These are phyloP conservation scores for Pezicula rhizophila DNA, from an alignment of 2,329 filamentous ascomycete genomes.

Conservation along the genomic window DNA sequence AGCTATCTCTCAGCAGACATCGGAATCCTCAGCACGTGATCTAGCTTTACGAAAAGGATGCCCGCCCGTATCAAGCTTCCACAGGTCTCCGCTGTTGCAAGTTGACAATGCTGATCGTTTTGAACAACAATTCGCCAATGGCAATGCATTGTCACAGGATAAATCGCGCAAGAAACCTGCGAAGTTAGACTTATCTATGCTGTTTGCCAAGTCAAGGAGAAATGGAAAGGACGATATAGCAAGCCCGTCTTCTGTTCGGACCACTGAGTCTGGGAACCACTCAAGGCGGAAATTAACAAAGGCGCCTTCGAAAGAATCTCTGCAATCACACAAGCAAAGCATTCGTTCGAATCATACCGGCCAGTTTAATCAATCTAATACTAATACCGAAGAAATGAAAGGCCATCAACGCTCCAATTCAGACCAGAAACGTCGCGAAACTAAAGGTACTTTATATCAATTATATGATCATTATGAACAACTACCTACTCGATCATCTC, in stretches of 20 bases:
- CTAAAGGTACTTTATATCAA: slow-evolving; percentile 10
- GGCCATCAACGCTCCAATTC: slow-evolving; percentile 1
- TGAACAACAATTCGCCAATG: slow-evolving; percentile 16
- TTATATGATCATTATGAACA: slow-evolving; percentile 24
- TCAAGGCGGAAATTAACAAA: slow-evolving; percentile 17
- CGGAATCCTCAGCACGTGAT: slow-evolving; percentile 34
- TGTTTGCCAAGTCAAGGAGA: slow-evolving; percentile 22
- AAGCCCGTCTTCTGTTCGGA: slow-evolving; percentile 14
- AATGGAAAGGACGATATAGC: slow-evolving; percentile 1
- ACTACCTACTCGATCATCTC: slow-evolving; percentile 10
- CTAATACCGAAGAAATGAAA: not conserved
- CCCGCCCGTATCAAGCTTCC: slow-evolving; percentile 19
- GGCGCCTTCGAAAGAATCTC: slow-evolving; percentile 20
- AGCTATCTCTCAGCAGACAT: slow-evolving; percentile 35
- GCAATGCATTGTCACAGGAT: slow-evolving; percentile 2
- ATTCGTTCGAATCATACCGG: slow-evolving; percentile 14
- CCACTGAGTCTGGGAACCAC: slow-evolving; percentile 7
- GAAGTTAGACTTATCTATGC: slow-evolving; percentile 22
- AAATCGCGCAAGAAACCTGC: slow-evolving; percentile 23
- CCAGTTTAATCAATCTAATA: not conserved
- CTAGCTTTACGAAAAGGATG: slow-evolving; percentile 31
- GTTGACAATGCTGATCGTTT: slow-evolving; percentile 16
- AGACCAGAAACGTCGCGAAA: slow-evolving; percentile 10
- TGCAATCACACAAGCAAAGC: slow-evolving; percentile 19
- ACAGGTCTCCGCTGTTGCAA: slow-evolving; percentile 20